Evolutionary conservation across 2,329 filamentous ascomycete species (phyloP).

Genomic region (Pyricularia sp.): DNA sequence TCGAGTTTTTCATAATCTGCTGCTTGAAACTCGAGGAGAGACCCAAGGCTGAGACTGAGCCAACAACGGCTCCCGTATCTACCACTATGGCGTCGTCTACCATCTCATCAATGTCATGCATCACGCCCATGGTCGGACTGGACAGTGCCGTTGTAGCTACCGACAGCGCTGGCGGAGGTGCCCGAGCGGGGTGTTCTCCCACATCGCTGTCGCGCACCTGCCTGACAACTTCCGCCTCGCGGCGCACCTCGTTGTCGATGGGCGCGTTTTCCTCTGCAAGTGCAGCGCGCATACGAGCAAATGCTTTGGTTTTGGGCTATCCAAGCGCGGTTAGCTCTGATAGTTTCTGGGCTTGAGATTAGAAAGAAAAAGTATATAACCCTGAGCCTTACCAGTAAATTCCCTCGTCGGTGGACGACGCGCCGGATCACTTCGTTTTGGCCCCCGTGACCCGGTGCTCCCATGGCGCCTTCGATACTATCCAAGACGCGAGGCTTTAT

Average conservation of each 20-base stretch:
- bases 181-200: constrained; percentile 36
- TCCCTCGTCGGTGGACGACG: constrained; percentile 74
- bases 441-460: constrained; percentile 34
- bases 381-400: constrained; percentile 55
- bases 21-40: constrained; percentile 60
- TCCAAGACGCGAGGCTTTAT: constrained; percentile 29
- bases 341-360: too few species aligned
- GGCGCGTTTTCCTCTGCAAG: constrained; percentile 80
- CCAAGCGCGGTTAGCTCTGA: neutral
- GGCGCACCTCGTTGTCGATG: constrained; percentile 73
- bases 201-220: constrained; percentile 87
- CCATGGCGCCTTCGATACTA: constrained; percentile 27
- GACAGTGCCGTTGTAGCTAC: constrained; percentile 47
- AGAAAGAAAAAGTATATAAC: neutral
- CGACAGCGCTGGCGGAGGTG: constrained; percentile 27
- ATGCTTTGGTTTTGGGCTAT: constrained; percentile 90
- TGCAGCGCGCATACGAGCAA: constrained; percentile 82
- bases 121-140: constrained; percentile 51
- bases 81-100: constrained; percentile 60
- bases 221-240: constrained; percentile 89
- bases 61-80: constrained; percentile 27
- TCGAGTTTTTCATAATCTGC: constrained; percentile 58
- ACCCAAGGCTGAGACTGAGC: constrained; percentile 22
- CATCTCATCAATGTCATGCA: constrained; percentile 31
- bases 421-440: constrained; percentile 69